Percentiles rank a stretch among this genome's conserved stretches.
Conservation (phyloP, 2,329 filamentous ascomycete species). For the Epichloe festucae region DNA sequence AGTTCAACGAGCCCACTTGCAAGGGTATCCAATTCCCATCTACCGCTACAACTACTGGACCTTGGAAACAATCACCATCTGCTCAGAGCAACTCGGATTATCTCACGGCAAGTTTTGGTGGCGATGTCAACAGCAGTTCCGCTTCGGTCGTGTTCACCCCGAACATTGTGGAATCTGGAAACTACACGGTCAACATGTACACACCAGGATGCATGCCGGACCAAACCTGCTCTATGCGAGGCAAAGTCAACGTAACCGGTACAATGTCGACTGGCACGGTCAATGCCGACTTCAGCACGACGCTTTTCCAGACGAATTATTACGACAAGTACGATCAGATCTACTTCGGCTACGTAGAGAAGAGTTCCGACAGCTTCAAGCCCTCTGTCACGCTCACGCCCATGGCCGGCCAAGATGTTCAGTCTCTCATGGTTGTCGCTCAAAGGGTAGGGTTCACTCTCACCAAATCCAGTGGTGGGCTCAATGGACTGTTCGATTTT, state of each 20-base stretch:
- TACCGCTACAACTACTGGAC: constrained; percentile 54
- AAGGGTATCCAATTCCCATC: constrained; percentile 49
- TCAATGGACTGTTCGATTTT: constrained; percentile 88
- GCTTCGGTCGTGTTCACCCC: constrained; percentile 68
- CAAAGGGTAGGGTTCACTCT: constrained; percentile 71
- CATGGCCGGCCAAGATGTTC: constrained; percentile 45
- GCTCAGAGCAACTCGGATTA: constrained; percentile 62
- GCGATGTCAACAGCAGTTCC: constrained; percentile 39
- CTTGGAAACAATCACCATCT: constrained; percentile 60
- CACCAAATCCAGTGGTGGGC: constrained; percentile 58
- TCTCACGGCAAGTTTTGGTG: constrained; percentile 52
- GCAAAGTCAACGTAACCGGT: constrained; percentile 70
- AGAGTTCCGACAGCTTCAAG: constrained; percentile 57
- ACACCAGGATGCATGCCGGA: constrained; percentile 85
- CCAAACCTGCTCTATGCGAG: constrained; percentile 60
- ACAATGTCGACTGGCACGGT: constrained; percentile 43
- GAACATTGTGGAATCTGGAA: constrained; percentile 76
- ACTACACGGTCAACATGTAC: constrained; percentile 83
- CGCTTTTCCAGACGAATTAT: constrained; percentile 81
- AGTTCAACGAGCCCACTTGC: constrained; percentile 83
- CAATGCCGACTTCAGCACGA: constrained; percentile 39
- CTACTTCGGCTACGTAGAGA: constrained; percentile 75
- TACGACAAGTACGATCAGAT: constrained; percentile 95
- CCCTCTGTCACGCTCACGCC: constrained; percentile 71
- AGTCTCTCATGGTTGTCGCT: constrained; percentile 68